These are phyloP conservation scores for Candida suzukii DNA, from an alignment of 805 yeast species.

Conservation along the genomic window DNA sequence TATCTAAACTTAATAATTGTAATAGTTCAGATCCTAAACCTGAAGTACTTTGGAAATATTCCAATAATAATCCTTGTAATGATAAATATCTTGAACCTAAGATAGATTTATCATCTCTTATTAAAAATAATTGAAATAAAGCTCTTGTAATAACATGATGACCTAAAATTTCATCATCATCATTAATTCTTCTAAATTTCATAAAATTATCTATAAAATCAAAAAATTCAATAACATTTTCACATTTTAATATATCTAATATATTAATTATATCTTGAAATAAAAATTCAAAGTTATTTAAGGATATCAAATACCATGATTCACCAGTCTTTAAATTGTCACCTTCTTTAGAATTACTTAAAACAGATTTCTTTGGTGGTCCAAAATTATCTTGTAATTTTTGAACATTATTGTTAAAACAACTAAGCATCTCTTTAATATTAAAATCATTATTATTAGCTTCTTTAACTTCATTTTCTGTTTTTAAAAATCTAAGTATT, in stretches of 20 bases:
- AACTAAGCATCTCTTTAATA: neutral
- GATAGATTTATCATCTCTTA: constrained; percentile 55
- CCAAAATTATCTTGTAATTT: constrained; percentile 27
- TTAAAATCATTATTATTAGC: constrained; percentile 4
- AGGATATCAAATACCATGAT: constrained; percentile 4
- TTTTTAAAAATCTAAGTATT: constrained; percentile 3
- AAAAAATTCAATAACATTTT: constrained; percentile 18
- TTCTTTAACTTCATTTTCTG: constrained; percentile 3
- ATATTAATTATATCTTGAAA: constrained; percentile 32
- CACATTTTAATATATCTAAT: constrained; percentile 23
- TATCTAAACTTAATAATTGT: constrained; percentile 3
- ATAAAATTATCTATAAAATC: constrained; percentile 18
- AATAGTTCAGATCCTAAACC: constrained; percentile 30
- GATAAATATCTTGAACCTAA: constrained; percentile 37
- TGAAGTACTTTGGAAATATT: constrained; percentile 37
- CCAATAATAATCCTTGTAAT: constrained; percentile 29
- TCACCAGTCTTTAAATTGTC: neutral
- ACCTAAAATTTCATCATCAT: constrained; percentile 23
- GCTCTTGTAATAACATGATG: constrained; percentile 53
- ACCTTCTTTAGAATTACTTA: constrained; percentile 15
- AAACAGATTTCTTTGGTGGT: constrained; percentile 34
- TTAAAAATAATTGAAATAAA: constrained; percentile 50
- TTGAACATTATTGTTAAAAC: neutral
- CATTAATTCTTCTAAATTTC: constrained; percentile 17
- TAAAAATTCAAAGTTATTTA: constrained; percentile 17